Conservation (phyloP, 1,139 yeast genomes). For the Debaryomyces robertsiae region DNA sequence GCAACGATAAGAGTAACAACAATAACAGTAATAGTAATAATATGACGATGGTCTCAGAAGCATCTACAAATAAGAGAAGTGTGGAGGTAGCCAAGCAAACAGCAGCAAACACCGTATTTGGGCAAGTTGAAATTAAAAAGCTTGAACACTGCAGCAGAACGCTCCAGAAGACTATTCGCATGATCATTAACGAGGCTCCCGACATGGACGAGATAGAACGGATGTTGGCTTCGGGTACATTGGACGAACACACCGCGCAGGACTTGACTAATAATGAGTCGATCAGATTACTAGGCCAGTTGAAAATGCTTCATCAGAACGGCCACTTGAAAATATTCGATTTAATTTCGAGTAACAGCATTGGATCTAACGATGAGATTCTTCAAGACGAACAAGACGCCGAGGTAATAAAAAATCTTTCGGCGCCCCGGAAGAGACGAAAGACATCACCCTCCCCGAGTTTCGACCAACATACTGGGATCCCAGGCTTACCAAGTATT, state of each 20-base stretch:
- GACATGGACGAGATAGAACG: slow-evolving; percentile 42
- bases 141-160: slow-evolving; percentile 44
- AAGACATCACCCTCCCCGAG: slow-evolving; percentile 12
- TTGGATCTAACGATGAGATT: slow-evolving; percentile 10
- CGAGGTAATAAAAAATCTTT: not conserved
- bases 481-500: slow-evolving; percentile 72
- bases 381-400: not conserved
- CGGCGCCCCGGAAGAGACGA: not conserved
- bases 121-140: slow-evolving; percentile 42
- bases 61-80: slow-evolving; percentile 1
- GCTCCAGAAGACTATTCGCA: slow-evolving; percentile 54
- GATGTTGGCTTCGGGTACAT: slow-evolving; percentile 24
- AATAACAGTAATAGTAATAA: no score
- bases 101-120: slow-evolving; percentile 21
- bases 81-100: slow-evolving; percentile 4
- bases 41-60: not conserved
- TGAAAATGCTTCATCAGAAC: slow-evolving; percentile 55
- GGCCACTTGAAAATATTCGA: slow-evolving; percentile 54
- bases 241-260: slow-evolving; percentile 43
- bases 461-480: slow-evolving; percentile 10
- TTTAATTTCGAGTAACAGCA: slow-evolving; percentile 35
- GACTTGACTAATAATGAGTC: slow-evolving; percentile 57
- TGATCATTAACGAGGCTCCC: slow-evolving; percentile 59
- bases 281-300: slow-evolving; percentile 57
- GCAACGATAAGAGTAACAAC: not conserved